Evolutionary conservation across 75 land plant genomes (phyloP).

Genomic region (Sequoiadendron giganteum): DNA sequence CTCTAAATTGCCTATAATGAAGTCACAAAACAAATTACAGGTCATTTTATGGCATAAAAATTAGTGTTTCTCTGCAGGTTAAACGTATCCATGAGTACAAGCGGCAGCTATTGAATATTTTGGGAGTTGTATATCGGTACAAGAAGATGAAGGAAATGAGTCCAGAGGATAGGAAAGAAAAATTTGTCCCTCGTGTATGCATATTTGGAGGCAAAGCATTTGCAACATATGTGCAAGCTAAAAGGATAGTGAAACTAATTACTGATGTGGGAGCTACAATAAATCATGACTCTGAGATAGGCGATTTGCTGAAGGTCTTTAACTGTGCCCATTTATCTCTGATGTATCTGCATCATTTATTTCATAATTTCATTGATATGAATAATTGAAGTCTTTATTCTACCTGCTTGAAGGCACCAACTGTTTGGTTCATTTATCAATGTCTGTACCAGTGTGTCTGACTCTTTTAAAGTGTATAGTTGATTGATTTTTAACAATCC

Average conservation of each 20-base stretch:
- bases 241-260: conserved; percentile 91
- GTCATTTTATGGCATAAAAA: background rate
- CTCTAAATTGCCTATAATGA: background rate
- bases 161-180: conserved; percentile 59
- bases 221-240: conserved; percentile 94
- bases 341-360: conserved; percentile 5
- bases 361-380: background rate
- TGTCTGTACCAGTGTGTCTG: background rate
- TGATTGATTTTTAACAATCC: background rate
- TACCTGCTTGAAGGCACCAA: background rate
- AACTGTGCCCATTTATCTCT: background rate
- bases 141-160: conserved; percentile 96
- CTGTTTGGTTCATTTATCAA: background rate
- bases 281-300: conserved; percentile 95
- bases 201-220: conserved; percentile 99
- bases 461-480: background rate
- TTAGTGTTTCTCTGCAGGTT: conserved; percentile 46
- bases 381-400: background rate
- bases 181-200: conserved; percentile 82
- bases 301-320: conserved; percentile 91
- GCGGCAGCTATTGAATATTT: conserved; percentile 85
- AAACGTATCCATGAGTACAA: conserved; percentile 99
- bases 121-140: conserved; percentile 92
- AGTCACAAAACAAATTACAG: background rate
- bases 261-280: conserved; percentile 82